Percentiles rank a stretch among this genome's conserved stretches.
Conservation (phyloP, 106 monocot species). For the Narthecium ossifragum region DNA sequence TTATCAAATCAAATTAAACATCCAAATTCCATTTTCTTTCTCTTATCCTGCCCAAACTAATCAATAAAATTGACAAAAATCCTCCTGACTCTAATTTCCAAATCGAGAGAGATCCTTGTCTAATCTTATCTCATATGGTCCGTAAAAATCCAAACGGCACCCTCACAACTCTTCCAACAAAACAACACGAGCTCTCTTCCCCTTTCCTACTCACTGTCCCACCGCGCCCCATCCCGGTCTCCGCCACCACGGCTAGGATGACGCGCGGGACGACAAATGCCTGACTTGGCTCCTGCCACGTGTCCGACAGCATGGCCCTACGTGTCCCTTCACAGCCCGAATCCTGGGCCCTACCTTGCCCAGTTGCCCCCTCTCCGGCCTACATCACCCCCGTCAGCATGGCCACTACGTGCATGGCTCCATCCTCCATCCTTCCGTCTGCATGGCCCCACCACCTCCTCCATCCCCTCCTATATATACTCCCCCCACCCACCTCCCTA, state of each 20-base stretch:
- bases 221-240: too few relatives aligned
- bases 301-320: not conserved
- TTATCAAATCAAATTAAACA: too few relatives aligned
- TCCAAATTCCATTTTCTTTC: too few relatives aligned
- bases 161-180: too few relatives aligned
- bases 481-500: not conserved
- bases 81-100: too few relatives aligned
- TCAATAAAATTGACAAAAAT: too few relatives aligned
- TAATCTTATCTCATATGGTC: too few relatives aligned
- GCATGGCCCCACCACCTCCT: not conserved
- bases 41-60: too few relatives aligned
- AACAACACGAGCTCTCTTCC: too few relatives aligned
- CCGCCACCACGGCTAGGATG: not conserved
- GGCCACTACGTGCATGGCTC: conserved; percentile 3
- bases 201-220: too few relatives aligned
- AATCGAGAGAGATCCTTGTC: too few relatives aligned
- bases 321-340: not conserved
- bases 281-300: not conserved
- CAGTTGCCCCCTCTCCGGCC: not conserved
- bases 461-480: not conserved
- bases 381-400: not conserved
- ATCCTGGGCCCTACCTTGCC: conserved; percentile 2
- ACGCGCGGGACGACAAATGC: not conserved
- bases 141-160: too few relatives aligned
- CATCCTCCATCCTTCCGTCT: not conserved